These are phyloP conservation scores for Trichosporon coremiiforme DNA, from an alignment of 1,284 basidiomycete species.

Conservation along the genomic window DNA sequence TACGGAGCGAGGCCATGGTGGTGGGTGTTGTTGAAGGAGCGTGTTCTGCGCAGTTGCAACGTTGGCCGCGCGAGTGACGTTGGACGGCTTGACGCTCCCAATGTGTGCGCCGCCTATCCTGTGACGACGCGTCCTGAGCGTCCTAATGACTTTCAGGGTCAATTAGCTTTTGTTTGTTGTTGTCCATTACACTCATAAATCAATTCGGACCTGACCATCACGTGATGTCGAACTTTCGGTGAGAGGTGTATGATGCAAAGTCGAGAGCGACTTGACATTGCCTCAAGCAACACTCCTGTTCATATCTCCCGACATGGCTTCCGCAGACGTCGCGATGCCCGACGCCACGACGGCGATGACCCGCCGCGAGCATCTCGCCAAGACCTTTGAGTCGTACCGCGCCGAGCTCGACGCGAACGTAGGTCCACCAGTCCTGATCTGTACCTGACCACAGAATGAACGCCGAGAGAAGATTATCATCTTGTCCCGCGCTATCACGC, in stretches of 20 bases:
- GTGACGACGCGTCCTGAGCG: conserved; percentile 18
- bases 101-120: conserved; percentile 10
- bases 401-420: conserved; percentile 52
- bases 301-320: conserved; percentile 5
- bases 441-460: conserved; percentile 47
- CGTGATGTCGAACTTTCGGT: conserved; percentile 10
- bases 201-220: background rate
- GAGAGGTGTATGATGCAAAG: background rate
- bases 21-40: conserved; percentile 20
- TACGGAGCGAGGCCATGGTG: conserved; percentile 43
- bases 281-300: background rate
- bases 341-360: conserved; percentile 27
- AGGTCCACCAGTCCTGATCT: conserved; percentile 21
- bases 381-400: conserved; percentile 51
- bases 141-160: conserved; percentile 18
- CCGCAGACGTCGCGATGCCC: conserved; percentile 33
- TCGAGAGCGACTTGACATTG: background rate
- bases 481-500: conserved; percentile 75
- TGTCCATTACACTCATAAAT: background rate
- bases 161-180: background rate
- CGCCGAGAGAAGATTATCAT: conserved; percentile 55
- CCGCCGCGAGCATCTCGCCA: conserved; percentile 43
- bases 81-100: background rate
- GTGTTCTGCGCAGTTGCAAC: conserved; percentile 14
- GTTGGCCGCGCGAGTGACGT: background rate